Evolutionary conservation across 345 rosid species (phyloP).

Genomic region (Boechera stricta): DNA sequence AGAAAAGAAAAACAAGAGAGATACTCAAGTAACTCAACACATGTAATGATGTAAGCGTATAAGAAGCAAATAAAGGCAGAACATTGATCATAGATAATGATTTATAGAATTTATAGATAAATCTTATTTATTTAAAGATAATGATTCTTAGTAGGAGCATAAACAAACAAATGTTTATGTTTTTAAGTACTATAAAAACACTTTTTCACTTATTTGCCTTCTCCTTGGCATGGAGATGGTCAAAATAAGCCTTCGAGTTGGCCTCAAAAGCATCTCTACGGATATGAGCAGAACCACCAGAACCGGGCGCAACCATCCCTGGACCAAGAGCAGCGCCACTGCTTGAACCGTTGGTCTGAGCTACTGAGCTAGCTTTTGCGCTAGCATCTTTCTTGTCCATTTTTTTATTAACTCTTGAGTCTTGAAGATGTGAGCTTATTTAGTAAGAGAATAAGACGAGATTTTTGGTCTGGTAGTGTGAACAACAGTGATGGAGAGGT

Average conservation of each 20-base stretch:
- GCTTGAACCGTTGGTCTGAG: constrained; percentile 20
- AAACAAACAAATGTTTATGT: not conserved
- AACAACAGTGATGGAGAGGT: not conserved
- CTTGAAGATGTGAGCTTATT: not conserved
- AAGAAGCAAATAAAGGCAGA: not conserved
- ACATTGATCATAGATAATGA: too few species aligned
- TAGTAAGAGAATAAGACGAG: not conserved
- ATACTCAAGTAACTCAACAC: too few species aligned
- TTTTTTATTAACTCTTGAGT: not conserved
- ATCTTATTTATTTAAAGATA: constrained; percentile 21
- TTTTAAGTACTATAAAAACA: not conserved
- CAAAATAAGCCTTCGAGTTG: constrained; percentile 21
- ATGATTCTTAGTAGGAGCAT: not conserved
- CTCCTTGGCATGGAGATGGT: constrained; percentile 25
- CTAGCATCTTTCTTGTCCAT: constrained; percentile 24
- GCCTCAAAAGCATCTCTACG: constrained; percentile 29
- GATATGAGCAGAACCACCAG: constrained; percentile 23
- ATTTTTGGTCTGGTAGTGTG: not conserved
- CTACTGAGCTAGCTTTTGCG: constrained; percentile 19
- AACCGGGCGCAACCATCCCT: constrained; percentile 31
- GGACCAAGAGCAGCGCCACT: not conserved
- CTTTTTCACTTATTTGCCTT: constrained; percentile 13
- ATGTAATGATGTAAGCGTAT: not conserved
- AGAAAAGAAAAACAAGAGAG: not conserved
- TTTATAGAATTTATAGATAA: not conserved